Conservation (phyloP, 805 yeast genomes). For the Wickerhamomyces rabaulensis region DNA sequence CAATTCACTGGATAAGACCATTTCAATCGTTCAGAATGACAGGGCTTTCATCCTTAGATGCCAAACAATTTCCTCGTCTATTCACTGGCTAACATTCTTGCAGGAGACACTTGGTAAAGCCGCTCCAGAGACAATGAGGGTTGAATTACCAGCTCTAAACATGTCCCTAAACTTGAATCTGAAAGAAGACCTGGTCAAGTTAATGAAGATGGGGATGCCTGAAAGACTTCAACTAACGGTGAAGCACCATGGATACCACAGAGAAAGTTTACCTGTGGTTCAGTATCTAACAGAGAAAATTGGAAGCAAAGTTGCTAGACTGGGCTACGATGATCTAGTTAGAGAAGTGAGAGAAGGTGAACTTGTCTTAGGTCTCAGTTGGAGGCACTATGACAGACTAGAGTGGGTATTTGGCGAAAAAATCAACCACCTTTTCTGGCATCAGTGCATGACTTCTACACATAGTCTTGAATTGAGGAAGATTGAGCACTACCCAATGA, state of each 20-base stretch:
- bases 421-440: constrained; percentile 36
- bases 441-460: constrained; percentile 37
- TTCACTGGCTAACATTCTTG: constrained; percentile 61
- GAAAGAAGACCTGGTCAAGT: constrained; percentile 7
- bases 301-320: constrained; percentile 26
- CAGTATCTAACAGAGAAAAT: constrained; percentile 36
- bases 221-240: background rate
- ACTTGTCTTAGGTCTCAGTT: constrained; percentile 45
- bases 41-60: constrained; percentile 51
- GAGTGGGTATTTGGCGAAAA: constrained; percentile 58
- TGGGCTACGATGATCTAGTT: constrained; percentile 23
- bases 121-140: constrained; percentile 36
- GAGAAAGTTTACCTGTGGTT: constrained; percentile 25
- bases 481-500: constrained; percentile 34
- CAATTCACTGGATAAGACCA: constrained; percentile 65
- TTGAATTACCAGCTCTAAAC: constrained; percentile 39
- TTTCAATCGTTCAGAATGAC: constrained; percentile 40
- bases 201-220: constrained; percentile 1
- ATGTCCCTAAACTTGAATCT: constrained; percentile 24
- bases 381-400: constrained; percentile 66
- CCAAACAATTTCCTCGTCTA: constrained; percentile 46
- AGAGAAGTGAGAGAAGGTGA: constrained; percentile 22
- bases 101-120: constrained; percentile 40
- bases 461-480: constrained; percentile 61
- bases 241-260: constrained; percentile 19